A percentile compares a stretch with the other conserved stretches of the same genome.
phyloP scores from a whole-genome alignment of 257 asterid species.

The Solanum rostratum region DNA sequence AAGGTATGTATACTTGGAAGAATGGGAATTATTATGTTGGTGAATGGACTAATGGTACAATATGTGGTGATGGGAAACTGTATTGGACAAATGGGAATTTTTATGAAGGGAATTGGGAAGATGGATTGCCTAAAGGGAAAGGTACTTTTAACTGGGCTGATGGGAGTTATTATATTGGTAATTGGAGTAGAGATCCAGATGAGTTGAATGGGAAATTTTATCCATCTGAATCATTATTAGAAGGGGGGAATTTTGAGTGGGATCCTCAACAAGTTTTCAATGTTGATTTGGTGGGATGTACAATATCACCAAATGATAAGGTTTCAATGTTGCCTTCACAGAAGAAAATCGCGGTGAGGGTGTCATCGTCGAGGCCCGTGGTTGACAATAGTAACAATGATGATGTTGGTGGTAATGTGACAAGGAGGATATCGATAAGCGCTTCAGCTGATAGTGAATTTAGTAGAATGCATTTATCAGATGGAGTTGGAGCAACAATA shows the following conservation, averaged over 20 bases:
- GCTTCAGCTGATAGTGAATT: conserved; percentile 57
- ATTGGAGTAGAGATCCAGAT: conserved; percentile 61
- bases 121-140: conserved; percentile 61
- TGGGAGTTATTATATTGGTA: conserved; percentile 68
- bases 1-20: conserved; percentile 72
- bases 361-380: conserved; percentile 25
- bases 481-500: conserved; percentile 47
- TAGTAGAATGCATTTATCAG: conserved; percentile 46
- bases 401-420: conserved; percentile 4
- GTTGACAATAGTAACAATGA: conserved; percentile 12
- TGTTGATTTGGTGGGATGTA: conserved; percentile 49
- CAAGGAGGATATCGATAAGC: conserved; percentile 68
- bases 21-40: conserved; percentile 56
- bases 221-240: conserved; percentile 43
- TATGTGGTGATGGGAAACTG: conserved; percentile 54
- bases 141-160: conserved; percentile 58
- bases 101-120: conserved; percentile 77
- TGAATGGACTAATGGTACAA: conserved; percentile 64
- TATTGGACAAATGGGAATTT: conserved; percentile 48
- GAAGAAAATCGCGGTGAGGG: conserved; percentile 67
- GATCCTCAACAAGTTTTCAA: conserved; percentile 59
- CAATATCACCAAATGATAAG: conserved; percentile 45
- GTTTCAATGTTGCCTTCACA: conserved; percentile 76
- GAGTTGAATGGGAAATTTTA: conserved; percentile 67
- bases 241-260: conserved; percentile 58